phyloP scores from a whole-genome alignment of 2,329 filamentous ascomycete species.

The Epichloe aotearoae region DNA sequence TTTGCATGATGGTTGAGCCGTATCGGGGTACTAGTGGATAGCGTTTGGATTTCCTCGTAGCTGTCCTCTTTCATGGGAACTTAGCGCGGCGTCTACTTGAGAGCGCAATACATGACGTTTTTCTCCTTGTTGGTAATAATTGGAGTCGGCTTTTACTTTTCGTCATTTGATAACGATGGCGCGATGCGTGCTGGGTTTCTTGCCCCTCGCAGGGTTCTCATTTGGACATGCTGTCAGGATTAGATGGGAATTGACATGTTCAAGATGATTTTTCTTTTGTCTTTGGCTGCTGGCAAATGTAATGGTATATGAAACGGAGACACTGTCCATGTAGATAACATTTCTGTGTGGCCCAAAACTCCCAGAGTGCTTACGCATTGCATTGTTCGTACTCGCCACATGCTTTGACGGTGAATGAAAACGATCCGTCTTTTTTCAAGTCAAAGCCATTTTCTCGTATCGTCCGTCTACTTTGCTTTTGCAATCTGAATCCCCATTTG shows the following conservation, averaged over 20 bases:
- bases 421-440: background rate
- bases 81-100: background rate
- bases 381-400: too few species aligned
- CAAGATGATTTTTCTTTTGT: too few species aligned
- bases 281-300: background rate
- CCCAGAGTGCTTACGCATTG: background rate
- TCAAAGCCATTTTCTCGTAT: background rate
- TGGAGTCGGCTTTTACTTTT: background rate
- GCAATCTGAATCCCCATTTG: slow-evolving; percentile 24
- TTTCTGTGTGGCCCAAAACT: background rate
- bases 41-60: background rate
- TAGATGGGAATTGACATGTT: too few species aligned
- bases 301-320: background rate
- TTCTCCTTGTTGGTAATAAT: background rate
- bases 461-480: slow-evolving; percentile 1
- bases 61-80: background rate
- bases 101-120: background rate
- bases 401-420: too few species aligned
- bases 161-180: too few species aligned
- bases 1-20: background rate
- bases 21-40: background rate
- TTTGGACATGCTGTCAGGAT: too few species aligned
- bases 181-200: too few species aligned
- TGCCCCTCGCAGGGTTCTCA: too few species aligned
- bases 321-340: background rate